These are phyloP conservation scores for Cystobasidium pallidum DNA, from an alignment of 1,284 basidiomycete species.

Conservation along the genomic window DNA sequence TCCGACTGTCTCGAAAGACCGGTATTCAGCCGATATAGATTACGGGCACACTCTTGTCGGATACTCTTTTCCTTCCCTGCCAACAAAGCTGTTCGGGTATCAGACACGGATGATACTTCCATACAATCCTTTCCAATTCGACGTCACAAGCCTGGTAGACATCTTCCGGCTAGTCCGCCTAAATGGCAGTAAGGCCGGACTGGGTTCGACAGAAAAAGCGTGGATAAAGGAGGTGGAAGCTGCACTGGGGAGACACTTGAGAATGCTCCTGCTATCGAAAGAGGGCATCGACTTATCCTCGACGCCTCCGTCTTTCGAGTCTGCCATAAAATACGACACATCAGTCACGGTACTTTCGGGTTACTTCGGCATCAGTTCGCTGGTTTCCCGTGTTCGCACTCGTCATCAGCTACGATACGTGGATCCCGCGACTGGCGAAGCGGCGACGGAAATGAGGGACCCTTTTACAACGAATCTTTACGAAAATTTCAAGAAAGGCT, in stretches of 20 bases:
- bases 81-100: neutral
- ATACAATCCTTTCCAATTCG: conserved; percentile 49
- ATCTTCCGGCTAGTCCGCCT: conserved; percentile 38
- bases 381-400: neutral
- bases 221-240: neutral
- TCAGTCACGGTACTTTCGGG: neutral
- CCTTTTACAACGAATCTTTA: neutral
- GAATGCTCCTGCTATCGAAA: neutral
- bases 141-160: conserved; percentile 52
- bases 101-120: conserved; percentile 26
- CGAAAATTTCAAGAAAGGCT: neutral
- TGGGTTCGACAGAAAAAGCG: neutral
- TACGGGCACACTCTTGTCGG: neutral
- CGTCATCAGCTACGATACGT: conserved; percentile 10
- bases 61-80: conserved; percentile 49
- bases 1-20: neutral
- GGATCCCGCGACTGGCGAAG: neutral
- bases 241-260: neutral
- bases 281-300: neutral
- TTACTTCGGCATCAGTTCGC: neutral
- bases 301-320: neutral
- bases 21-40: neutral
- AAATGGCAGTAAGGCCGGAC: neutral
- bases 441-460: neutral
- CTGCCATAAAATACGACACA: conserved; percentile 8